These are phyloP conservation scores for Pythium rishiriense DNA, from an alignment of 352 stramenopile species.

Conservation along the genomic window DNA sequence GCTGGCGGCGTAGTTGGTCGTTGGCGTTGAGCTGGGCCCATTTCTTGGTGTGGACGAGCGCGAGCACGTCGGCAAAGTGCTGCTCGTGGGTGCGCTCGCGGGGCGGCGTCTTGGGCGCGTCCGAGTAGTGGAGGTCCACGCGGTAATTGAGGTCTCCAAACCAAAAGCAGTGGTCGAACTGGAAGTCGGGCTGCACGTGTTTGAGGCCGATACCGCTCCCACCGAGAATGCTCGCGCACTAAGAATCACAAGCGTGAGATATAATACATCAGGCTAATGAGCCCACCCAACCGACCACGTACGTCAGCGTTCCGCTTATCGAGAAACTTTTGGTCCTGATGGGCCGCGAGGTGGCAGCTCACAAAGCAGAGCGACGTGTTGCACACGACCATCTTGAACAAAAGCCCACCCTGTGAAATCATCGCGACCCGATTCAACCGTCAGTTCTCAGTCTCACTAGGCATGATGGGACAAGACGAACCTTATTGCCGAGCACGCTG, in stretches of 20 bases:
- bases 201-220: slow-evolving; percentile 56
- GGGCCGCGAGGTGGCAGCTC: slow-evolving; percentile 83
- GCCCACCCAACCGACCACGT: too few relatives aligned
- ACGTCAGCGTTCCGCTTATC: slow-evolving; percentile 86
- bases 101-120: slow-evolving; percentile 12
- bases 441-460: too few relatives aligned
- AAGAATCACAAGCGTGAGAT: too few relatives aligned
- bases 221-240: slow-evolving; percentile 79
- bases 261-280: not conserved
- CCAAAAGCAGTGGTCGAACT: slow-evolving; percentile 88
- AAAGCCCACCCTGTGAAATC: slow-evolving; percentile 82
- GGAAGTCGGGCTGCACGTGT: slow-evolving; percentile 68
- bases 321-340: slow-evolving; percentile 85
- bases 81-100: slow-evolving; percentile 55
- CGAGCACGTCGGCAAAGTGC: slow-evolving; percentile 65
- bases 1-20: slow-evolving; percentile 76
- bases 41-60: slow-evolving; percentile 37
- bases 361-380: slow-evolving; percentile 85
- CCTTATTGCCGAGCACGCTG: slow-evolving; percentile 84
- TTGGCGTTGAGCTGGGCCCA: slow-evolving; percentile 65
- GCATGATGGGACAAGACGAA: too few relatives aligned
- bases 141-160: slow-evolving; percentile 90
- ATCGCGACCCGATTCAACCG: too few relatives aligned
- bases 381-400: slow-evolving; percentile 75
- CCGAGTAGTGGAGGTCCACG: slow-evolving; percentile 66